Evolutionary conservation across 495 filamentous ascomycete genomes (phyloP), one percentile per base, ranked within the genome.

Genomic region (Neurospora africana): DNA sequence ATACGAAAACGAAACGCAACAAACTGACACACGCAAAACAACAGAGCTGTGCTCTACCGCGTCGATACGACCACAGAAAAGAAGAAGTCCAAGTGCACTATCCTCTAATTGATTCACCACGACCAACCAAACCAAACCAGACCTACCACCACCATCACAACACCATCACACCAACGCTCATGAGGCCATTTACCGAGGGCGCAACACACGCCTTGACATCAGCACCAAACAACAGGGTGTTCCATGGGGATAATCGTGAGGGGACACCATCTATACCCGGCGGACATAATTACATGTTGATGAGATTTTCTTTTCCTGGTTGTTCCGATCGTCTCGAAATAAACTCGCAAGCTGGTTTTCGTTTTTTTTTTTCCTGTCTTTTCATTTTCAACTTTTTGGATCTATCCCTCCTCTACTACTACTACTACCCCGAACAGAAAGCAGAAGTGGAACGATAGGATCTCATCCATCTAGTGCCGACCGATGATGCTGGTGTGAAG

Each of bases 31-130:
- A 36, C 61, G 19, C 19, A 33, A 33, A 65, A 19, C 23, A 33
- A 61, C 76, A 95, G 94, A 69, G 93, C 94, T 70, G 94, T 95
- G 27, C 86, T 97, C 70, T 93, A 91, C 77, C 93, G 93, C 39
- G 88, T 89, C 70, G 90, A 91, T 35, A 79, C 87, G 69, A 76
- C 84, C 21, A 86, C 87, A 74, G 88, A 88, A 77, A 87, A 88
- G 80, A 90, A 88, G 83, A 86, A 85, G 71, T 75, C 73, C 75
- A 92, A 91, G 84, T 97, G 94, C 84, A 80, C 85, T 44, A 91
- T 97, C 79, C 86, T 97, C 78, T 97, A 82, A 76, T 72, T 65
- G 19, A 65, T 65, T 65, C 53, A 65, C 53, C 53, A 33, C 15
- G 35, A 65, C 27, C 27, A 33, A 65, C 53, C 27, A 33, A 61